Conservation (phyloP, 1,139 yeast genomes). For the Yamadazyma triangularis region DNA sequence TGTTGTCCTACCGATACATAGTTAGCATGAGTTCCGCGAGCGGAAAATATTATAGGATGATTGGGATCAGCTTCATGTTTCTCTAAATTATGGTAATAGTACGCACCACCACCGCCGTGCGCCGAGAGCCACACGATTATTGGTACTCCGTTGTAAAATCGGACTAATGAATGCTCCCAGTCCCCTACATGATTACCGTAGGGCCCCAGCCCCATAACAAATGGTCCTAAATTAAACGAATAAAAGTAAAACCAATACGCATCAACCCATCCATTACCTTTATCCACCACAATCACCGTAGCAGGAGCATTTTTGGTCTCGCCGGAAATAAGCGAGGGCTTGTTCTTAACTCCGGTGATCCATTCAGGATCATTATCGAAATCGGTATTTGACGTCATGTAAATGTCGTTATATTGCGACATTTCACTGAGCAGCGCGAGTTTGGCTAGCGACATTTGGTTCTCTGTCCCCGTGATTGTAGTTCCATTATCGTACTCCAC, state of each 20-base stretch:
- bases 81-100: conserved; percentile 69
- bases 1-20: conserved; percentile 96
- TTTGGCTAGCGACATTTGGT: conserved; percentile 32
- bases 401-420: conserved; percentile 32
- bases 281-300: conserved; percentile 75
- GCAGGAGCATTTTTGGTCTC: conserved; percentile 75
- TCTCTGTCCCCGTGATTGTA: conserved; percentile 30
- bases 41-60: conserved; percentile 78
- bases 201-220: conserved; percentile 96
- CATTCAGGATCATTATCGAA: conserved; percentile 77
- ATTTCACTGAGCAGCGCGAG: conserved; percentile 35
- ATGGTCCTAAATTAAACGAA: conserved; percentile 92
- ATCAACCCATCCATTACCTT: conserved; percentile 90
- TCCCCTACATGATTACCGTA: conserved; percentile 97
- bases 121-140: conserved; percentile 98
- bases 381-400: conserved; percentile 63
- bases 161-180: conserved; percentile 92
- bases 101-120: conserved; percentile 96
- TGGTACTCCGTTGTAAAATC: conserved; percentile 80
- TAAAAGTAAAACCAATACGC: conserved; percentile 96
- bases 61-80: conserved; percentile 47
- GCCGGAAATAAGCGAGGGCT: conserved; percentile 72
- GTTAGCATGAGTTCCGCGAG: conserved; percentile 96
- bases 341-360: conserved; percentile 70
- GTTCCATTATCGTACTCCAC: conserved; percentile 47